phyloP scores from a whole-genome alignment of 139 green algal genomes.

The Coelastrella sp. region DNA sequence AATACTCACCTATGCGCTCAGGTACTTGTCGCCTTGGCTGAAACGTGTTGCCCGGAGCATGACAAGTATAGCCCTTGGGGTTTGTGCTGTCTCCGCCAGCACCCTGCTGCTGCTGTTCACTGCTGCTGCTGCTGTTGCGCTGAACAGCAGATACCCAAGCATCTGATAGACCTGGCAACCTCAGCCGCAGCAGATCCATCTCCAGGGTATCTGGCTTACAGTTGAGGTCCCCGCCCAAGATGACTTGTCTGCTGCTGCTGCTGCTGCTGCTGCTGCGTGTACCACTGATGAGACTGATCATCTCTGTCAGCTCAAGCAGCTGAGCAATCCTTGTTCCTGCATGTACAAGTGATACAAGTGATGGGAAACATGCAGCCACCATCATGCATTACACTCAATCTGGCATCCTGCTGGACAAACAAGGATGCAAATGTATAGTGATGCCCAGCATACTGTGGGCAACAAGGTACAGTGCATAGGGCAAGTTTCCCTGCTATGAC shows the following conservation, averaged over 20 bases:
- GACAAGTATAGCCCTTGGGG: constrained; percentile 57
- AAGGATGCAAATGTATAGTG: too few species aligned
- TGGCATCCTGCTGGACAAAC: not conserved
- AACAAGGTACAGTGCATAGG: too few species aligned
- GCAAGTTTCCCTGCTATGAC: too few species aligned
- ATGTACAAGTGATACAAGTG: not conserved
- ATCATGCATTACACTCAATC: not conserved
- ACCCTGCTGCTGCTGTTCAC: not conserved
- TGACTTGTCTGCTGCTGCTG: not conserved
- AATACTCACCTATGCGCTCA: constrained; percentile 50
- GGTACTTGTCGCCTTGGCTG: constrained; percentile 48
- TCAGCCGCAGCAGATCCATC: constrained; percentile 52
- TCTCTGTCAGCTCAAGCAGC: constrained; percentile 58
- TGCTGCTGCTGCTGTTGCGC: constrained; percentile 15
- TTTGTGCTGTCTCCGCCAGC: not conserved
- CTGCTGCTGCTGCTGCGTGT: not conserved
- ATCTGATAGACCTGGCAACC: constrained; percentile 39
- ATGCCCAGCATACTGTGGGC: too few species aligned
- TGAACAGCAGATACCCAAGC: constrained; percentile 53
- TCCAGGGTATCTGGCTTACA: constrained; percentile 57
- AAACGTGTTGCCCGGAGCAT: constrained; percentile 58
- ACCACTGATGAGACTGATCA: constrained; percentile 28
- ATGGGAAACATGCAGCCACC: not conserved
- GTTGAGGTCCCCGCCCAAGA: constrained; percentile 66
- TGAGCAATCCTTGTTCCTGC: constrained; percentile 49